Evolutionary conservation across 345 rosid species (phyloP).

Genomic region (Diplotaxis tenuifolia): DNA sequence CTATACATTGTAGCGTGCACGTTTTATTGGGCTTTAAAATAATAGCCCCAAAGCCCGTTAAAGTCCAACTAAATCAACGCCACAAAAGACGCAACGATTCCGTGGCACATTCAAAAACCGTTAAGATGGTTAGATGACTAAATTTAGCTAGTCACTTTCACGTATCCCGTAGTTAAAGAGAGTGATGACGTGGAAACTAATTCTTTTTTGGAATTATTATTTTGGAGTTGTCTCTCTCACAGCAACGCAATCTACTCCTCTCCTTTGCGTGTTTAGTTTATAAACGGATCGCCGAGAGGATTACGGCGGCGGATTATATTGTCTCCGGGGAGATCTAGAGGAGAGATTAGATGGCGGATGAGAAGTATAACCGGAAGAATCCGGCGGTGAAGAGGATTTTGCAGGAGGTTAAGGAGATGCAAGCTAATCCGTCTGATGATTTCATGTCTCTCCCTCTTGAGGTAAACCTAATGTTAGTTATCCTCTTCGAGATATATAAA

Average conservation of each 20-base stretch:
- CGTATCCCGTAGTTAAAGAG: background rate
- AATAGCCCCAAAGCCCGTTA: constrained; percentile 21
- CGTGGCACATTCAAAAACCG: constrained; percentile 2
- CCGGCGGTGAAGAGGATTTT: constrained; percentile 96
- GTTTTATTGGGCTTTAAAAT: constrained; percentile 26
- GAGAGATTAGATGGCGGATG: constrained; percentile 59
- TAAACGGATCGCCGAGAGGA: background rate
- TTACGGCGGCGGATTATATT: constrained; percentile 14
- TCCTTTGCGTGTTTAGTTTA: background rate
- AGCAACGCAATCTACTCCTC: background rate
- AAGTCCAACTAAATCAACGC: constrained; percentile 13
- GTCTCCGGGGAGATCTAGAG: constrained; percentile 15
- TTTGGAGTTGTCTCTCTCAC: background rate
- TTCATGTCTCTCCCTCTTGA: constrained; percentile 98
- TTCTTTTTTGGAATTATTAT: background rate
- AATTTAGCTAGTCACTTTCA: constrained; percentile 7
- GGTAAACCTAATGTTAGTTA: constrained; percentile 40
- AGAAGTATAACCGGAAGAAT: constrained; percentile 81
- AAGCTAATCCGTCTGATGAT: constrained; percentile 95
- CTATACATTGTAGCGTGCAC: constrained; percentile 2
- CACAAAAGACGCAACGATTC: background rate
- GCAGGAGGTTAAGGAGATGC: constrained; percentile 99
- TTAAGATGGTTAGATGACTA: background rate
- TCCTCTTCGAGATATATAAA: constrained; percentile 7
- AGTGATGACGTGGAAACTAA: constrained; percentile 25